Evolutionary conservation across 2,329 filamentous ascomycete genomes (phyloP), one percentile per base, ranked within the genome.

Genomic region (Fusarium phyllophilum): DNA sequence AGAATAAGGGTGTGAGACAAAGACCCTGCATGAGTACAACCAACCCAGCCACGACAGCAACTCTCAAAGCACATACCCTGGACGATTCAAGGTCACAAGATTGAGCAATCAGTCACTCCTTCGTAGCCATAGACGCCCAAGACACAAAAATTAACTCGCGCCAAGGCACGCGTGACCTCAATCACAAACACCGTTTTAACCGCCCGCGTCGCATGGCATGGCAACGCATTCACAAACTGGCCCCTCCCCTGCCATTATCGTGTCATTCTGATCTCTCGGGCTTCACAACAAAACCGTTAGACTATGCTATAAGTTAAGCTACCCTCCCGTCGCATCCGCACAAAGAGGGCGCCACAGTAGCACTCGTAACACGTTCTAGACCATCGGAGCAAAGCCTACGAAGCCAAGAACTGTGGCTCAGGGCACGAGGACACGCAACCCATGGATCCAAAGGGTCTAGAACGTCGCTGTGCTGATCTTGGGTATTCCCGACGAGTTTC

Each of bases 401-500:
- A 55, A 55, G 51, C 49, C 49, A 55, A 72, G 67, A 42, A 56
- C 26, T 73, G 75, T 77, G 75, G 75, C 75, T 77, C 67, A 65
- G 67, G 65, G 65, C 75, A 77, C 72, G 75, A 70, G 72, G 70
- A 71, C 72, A 66, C 56, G 54, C 62, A 64, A 41, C 65, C 41
- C 41, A 20, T 46, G 41, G 36, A 14, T 42, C 41, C 31, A 34
- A 45, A 29, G 12, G 61, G 67, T 46, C 67, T 68, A 68, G 69
- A 75, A 55, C 62, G 61, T 39, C n/a, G 20, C 42, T n/a, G 42
- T 52, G 46, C 17, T 34, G 45, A 52, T 48, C 41, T 46, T 71
- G 72, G 72, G 31, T 77, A 77, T 75, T 77, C 64, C 75, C 75
- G 75, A 76, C 54, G 42, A 62, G 75, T 77, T 77, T 76, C 62